Base-by-base conservation (phyloP, 164 flowering plant species). In the Cinnamomum micranthum region DNA sequence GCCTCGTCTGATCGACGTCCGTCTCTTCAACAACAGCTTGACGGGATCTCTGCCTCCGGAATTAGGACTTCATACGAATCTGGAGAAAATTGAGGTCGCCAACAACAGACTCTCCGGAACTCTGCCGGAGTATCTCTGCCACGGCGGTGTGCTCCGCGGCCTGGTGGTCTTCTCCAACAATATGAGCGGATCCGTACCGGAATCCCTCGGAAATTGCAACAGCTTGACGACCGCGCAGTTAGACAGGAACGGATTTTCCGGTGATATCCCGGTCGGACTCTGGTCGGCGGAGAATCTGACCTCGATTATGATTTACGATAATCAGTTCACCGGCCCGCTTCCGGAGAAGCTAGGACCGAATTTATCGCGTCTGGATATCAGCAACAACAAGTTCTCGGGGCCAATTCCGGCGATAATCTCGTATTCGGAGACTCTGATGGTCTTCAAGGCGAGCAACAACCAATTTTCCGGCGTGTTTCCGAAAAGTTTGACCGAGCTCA, bases 381-480 rank as follows among this genome's bases (percentile, higher is more conserved):
- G 75, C 50, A 81, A 88, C 82, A 91, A 91, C 82, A 81, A 68
- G 4, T 90, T 91, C 78, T 78, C 84, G 0, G 96, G 96, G 13
- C 60, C 72, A 66, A 84, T 91, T 50, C 91, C 91, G 0, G 24
- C 5, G 2, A 76, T 47, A 12, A 73, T 86, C 4, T 78, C 80
- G 12, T 51, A 76, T 6, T 84, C 88, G 85, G 50, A 17, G 15
- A 83, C 66, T 27, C 58, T 91, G 69, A 59, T 23, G 15, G 88
- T 87, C 25, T 79, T 91, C 60, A 17, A 75, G 69, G 96, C 91
- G 0, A 86, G 90, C 55, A 83, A 87, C 78, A 91, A 91, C 74
- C 24, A 28, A 47, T 74, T 91, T 51, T 79, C 88, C 0, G 97
- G 94, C 1, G 31, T 74, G n/a, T 77, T 90, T 68, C 91, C 90